Percentiles rank a stretch among this genome's conserved stretches.
Evolutionary conservation across 2,329 filamentous ascomycete species (phyloP).

Genomic region (Alternaria conjuncta): DNA sequence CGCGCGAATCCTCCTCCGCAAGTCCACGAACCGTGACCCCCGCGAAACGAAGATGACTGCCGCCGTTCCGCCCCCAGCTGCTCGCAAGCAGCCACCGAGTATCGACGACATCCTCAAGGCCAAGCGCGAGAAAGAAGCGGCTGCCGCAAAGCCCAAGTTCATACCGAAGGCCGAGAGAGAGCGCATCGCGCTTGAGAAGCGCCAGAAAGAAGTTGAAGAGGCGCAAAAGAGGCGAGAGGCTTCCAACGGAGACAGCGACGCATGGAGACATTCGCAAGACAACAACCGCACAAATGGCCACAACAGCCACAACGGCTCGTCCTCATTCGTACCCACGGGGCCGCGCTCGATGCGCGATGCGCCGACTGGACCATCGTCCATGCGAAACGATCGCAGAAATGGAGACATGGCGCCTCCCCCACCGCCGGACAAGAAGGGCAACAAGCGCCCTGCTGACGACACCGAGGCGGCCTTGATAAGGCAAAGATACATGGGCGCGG

Average conservation of each 20-base stretch:
- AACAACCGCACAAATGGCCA: slow-evolving; percentile 13
- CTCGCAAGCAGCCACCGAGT: slow-evolving; percentile 67
- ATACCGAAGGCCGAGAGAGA: slow-evolving; percentile 84
- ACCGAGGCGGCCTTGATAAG: slow-evolving; percentile 77
- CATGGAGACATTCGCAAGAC: slow-evolving; percentile 10
- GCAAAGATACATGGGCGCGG: slow-evolving; percentile 88
- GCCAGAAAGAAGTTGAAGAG: slow-evolving; percentile 73
- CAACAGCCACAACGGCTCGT: slow-evolving; percentile 13
- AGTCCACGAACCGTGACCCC: neutral
- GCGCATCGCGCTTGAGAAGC: slow-evolving; percentile 77
- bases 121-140: slow-evolving; percentile 85
- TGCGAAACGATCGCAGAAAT: slow-evolving; percentile 55
- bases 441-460: slow-evolving; percentile 56
- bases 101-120: slow-evolving; percentile 85
- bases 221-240: slow-evolving; percentile 58
- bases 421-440: slow-evolving; percentile 46
- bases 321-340: slow-evolving; percentile 67
- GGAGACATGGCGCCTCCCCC: slow-evolving; percentile 61
- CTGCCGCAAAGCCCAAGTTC: slow-evolving; percentile 86
- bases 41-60: slow-evolving; percentile 1
- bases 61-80: slow-evolving; percentile 30
- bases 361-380: slow-evolving; percentile 76
- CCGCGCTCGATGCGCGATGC: slow-evolving; percentile 68
- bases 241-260: slow-evolving; percentile 19
- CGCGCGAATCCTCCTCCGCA: neutral